A percentile compares a stretch with the other conserved stretches of the same genome.
phyloP scores from a whole-genome alignment of 2,329 filamentous ascomycete species.

The Pseudocercospora ulei region DNA sequence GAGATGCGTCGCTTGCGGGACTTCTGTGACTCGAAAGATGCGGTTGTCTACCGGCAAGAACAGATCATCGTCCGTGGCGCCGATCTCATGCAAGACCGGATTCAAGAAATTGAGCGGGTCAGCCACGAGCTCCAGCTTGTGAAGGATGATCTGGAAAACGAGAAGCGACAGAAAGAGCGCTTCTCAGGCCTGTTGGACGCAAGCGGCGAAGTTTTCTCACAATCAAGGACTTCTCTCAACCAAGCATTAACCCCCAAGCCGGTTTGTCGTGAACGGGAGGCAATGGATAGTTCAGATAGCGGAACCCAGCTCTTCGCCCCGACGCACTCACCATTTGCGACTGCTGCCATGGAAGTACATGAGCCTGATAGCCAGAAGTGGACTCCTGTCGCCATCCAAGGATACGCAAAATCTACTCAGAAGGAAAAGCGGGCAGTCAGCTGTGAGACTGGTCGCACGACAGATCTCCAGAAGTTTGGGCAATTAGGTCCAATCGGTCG shows the following conservation, averaged over 20 bases:
- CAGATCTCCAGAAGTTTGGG: slow-evolving; percentile 12
- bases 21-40: slow-evolving; percentile 27
- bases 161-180: slow-evolving; percentile 13
- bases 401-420: slow-evolving; percentile 13
- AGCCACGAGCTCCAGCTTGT: slow-evolving; percentile 14
- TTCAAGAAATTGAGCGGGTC: slow-evolving; percentile 22
- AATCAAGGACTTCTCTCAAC: slow-evolving; percentile 15
- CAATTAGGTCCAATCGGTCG: slow-evolving; percentile 7
- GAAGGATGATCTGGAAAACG: slow-evolving; percentile 18
- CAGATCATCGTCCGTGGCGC: slow-evolving; percentile 25
- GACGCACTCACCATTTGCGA: slow-evolving; percentile 17
- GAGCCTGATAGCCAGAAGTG: slow-evolving; percentile 7
- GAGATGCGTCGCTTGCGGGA: slow-evolving; percentile 20
- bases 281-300: too few species aligned
- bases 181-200: slow-evolving; percentile 19
- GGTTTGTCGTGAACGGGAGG: neutral
- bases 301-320: too few species aligned
- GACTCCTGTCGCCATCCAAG: slow-evolving; percentile 16
- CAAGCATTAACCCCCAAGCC: slow-evolving; percentile 12
- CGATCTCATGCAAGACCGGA: slow-evolving; percentile 20
- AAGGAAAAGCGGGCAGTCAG: slow-evolving; percentile 15
- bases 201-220: slow-evolving; percentile 16
- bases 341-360: slow-evolving; percentile 7
- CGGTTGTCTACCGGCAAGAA: slow-evolving; percentile 23
- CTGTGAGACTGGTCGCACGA: slow-evolving; percentile 10